Percentiles rank a stretch among this genome's conserved stretches.
These are phyloP conservation scores for Penicillium sp. DNA, from an alignment of 2,329 filamentous ascomycete genomes.

Conservation along the genomic window DNA sequence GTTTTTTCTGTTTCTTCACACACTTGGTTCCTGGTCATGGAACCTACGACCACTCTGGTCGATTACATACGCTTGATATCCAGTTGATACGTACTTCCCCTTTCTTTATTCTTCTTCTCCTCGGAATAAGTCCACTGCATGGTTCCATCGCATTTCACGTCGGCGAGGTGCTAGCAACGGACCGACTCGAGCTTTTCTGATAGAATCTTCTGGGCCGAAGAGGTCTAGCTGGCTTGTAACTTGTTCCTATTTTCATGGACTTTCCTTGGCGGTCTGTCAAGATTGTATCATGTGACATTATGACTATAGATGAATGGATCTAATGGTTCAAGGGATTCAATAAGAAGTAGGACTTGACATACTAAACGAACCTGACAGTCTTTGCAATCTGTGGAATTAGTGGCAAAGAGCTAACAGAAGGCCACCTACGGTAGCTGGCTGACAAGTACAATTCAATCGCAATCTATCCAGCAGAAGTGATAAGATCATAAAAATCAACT, in stretches of 20 bases:
- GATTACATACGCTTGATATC: conserved; percentile 32
- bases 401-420: background rate
- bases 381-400: background rate
- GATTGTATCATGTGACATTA: conserved; percentile 10
- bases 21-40: conserved; percentile 10
- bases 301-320: conserved; percentile 24
- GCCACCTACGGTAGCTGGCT: background rate
- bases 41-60: conserved; percentile 18
- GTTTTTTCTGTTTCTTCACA: conserved; percentile 33
- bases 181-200: conserved; percentile 3
- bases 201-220: background rate
- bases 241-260: conserved; percentile 1
- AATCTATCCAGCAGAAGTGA: background rate
- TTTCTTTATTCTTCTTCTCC: conserved; percentile 11
- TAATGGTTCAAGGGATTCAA: conserved; percentile 15
- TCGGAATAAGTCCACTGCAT: background rate
- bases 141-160: background rate
- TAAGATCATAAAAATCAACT: background rate
- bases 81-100: conserved; percentile 21
- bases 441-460: background rate
- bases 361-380: background rate
- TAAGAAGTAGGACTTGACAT: too few relatives aligned
- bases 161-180: background rate
- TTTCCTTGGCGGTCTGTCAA: background rate
- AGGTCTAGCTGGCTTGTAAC: conserved; percentile 5